Evolutionary conservation across 345 rosid species (phyloP).

Genomic region (Isatis tinctoria): DNA sequence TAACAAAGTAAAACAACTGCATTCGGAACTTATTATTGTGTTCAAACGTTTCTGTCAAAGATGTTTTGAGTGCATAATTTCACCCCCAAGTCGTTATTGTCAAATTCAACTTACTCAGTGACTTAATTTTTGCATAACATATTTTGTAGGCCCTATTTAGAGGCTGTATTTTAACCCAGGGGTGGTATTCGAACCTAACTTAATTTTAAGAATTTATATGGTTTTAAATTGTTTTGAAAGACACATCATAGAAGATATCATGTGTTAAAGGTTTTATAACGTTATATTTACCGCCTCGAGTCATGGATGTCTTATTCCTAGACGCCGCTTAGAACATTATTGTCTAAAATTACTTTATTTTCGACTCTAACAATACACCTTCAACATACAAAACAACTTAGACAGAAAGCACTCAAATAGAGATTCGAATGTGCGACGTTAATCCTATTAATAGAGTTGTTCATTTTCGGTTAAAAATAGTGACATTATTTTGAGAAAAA

Average conservation of each 20-base stretch:
- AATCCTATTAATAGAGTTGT: background rate
- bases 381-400: constrained; percentile 21
- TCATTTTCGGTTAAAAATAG: background rate
- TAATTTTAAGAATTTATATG: background rate
- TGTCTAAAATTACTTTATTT: background rate
- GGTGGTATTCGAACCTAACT: no score
- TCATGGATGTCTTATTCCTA: background rate
- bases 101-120: no score
- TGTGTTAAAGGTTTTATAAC: background rate
- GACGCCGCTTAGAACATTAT: background rate
- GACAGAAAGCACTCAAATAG: background rate
- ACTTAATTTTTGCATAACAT: no score
- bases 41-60: no score
- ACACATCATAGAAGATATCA: background rate
- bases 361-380: constrained; percentile 7
- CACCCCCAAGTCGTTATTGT: no score
- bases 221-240: background rate
- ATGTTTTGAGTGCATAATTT: no score
- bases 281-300: no score
- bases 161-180: no score
- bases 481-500: background rate
- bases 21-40: no score
- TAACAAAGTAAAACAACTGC: no score
- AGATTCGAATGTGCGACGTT: background rate
- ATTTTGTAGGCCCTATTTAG: no score